Base-by-base conservation (phyloP, 768 basidiomycete genomes). In the Harrya chromipes region DNA sequence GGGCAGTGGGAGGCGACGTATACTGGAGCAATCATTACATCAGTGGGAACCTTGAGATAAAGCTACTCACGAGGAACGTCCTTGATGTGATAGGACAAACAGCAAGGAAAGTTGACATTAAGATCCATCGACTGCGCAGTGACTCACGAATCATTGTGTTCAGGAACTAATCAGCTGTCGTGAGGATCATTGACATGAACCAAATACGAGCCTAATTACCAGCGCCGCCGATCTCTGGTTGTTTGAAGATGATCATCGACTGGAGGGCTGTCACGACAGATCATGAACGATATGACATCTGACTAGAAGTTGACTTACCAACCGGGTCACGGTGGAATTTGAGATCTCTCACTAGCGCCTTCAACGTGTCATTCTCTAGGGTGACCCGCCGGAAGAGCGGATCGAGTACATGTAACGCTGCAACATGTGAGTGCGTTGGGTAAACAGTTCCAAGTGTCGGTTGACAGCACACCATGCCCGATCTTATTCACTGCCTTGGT, bases 231-330 rank as follows among this genome's bases (percentile, higher is more conserved):
- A 98, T 94, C 47, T 85, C 76, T 5, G 90, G 84, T 63, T 97
- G 94, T 69, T 98, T 98, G 60, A 86, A 93, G 52, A 98, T 99
- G 27, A 95, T 75, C 94, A 97, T 97, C 3, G 89, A 91, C 63
- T 95, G 93, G 27, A 94, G 72, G 2, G 90, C 94, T 87, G 20
- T 56, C 36, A 20, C 21, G 27, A 19, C 20, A 16, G 19, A 36
- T 46, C 19, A 34, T 40, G n/a, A 40, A 19, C 20, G 13, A 33
- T 10, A 2, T 29, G 6, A 10, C 3, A 34, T n/a, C 24, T 21
- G 6, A 3, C 10, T 20, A 19, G 31, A 16, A 46, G 43, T 20
- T 6, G 20, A 63, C 80, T 58, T 57, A 87, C 90, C 87, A 39
- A 84, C 84, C 8, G 95, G 95, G 67, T 94, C 86, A 48, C 75